Base-by-base conservation (phyloP, 2,329 filamentous ascomycete species). In the Sarocladiaceae sp. region DNA sequence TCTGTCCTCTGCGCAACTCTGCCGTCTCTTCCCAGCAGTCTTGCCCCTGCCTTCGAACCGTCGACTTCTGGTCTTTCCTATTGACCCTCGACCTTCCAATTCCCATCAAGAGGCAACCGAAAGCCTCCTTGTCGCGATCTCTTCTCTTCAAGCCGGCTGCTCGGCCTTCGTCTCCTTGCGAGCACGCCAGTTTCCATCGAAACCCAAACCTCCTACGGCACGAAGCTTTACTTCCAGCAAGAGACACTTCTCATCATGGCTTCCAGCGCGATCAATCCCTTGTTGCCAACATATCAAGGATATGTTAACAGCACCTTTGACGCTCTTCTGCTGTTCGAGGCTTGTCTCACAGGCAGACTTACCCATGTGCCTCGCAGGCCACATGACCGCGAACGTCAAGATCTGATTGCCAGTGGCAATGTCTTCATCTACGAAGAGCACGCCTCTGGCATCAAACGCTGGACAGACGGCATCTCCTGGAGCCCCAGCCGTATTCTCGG, bases 351-450 rank as follows among this genome's bases (percentile, higher is more conserved):
- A 27, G 88, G 88, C 10, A 67, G 73, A 16, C 68, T 91, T 7
- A 76, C 75, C 40, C 88, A 93, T 61, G 85, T 93, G 16, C 81
- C 87, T 15, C 83, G 90, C 41, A 77, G 90, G 44, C 90, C 90
- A 1, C 88, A 95, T 60, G 90, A 95, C 56, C 76, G 88, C 43
- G 90, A 95, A 64, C 77, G 89, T 43, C 71, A 73, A 19, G 73
- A 79, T 16, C 76, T 95, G 43, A 93, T 95, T 58, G 78, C 78
- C 52, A 94, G 88, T 53, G 90, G 90, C 27, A 84, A 85, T 52
- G 78, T 95, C 37, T 93, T 95, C 64, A 87, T 95, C 52, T 96
- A 95, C 62, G 88, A 95, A 57, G 88, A 95, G 61, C 83, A 88
- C 49, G 83, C 87, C 0, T 94, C 89, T 0, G 88, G 88, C 4